Percentiles rank a stretch among this genome's conserved stretches.
Conservation (phyloP, 2,329 filamentous ascomycete genomes). For the Claviceps sp. region DNA sequence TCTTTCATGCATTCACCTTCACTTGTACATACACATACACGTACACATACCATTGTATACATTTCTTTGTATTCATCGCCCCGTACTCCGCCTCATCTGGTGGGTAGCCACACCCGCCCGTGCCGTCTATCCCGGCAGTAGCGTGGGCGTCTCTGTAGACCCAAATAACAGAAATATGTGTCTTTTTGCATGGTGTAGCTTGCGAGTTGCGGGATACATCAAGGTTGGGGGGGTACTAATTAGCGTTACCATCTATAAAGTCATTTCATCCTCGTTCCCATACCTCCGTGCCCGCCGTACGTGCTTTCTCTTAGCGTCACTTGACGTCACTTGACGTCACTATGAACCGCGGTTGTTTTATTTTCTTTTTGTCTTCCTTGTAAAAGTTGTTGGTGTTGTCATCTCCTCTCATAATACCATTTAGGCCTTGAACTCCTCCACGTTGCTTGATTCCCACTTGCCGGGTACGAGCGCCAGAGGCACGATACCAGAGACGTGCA, state of each 20-base stretch:
- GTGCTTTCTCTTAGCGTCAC: background rate
- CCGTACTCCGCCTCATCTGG: background rate
- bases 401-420: background rate
- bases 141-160: background rate
- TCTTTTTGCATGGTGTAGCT: conserved; percentile 17
- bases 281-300: background rate
- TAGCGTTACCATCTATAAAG: conserved; percentile 10
- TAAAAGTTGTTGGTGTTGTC: background rate
- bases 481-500: conserved; percentile 97
- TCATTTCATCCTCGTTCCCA: background rate
- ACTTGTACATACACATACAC: background rate
- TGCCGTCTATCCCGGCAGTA: conserved; percentile 3
- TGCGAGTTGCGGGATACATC: conserved; percentile 23
- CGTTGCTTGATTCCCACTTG: conserved; percentile 47
- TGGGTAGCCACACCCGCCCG: conserved; percentile 3
- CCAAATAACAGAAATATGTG: background rate
- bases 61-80: background rate
- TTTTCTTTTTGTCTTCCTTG: background rate
- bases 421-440: conserved; percentile 48
- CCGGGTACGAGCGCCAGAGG: conserved; percentile 69
- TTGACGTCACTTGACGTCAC: background rate
- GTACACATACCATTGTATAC: background rate
- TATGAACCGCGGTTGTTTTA: background rate
- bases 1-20: background rate
- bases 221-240: conserved; percentile 7